A percentile compares a stretch with the other conserved stretches of the same genome.
Evolutionary conservation across 805 yeast species (phyloP).

Genomic region (Pichia paraexigua): DNA sequence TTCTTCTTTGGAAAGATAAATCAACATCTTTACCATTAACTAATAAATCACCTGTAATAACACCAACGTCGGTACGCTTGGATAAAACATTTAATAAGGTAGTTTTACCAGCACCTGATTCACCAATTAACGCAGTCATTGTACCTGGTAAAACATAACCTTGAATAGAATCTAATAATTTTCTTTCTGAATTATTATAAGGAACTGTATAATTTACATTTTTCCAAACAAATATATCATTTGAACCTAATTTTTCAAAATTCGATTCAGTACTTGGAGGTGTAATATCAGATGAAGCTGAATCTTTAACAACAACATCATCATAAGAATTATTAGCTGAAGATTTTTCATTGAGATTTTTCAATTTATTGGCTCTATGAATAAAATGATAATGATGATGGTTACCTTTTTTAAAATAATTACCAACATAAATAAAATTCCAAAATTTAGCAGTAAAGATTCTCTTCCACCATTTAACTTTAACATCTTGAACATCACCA

Average conservation of each 20-base stretch:
- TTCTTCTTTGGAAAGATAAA: constrained; percentile 42
- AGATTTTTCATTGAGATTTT: no score
- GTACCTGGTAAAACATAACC: constrained; percentile 46
- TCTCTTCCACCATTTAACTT: not conserved
- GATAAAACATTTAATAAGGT: constrained; percentile 47
- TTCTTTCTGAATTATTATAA: constrained; percentile 33
- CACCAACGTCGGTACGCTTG: constrained; percentile 43
- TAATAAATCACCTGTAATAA: constrained; percentile 48
- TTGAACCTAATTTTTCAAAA: constrained; percentile 26
- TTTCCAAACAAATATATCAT: constrained; percentile 55
- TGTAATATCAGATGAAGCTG: constrained; percentile 22
- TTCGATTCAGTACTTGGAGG: constrained; percentile 12
- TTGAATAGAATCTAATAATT: constrained; percentile 36
- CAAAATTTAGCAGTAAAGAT: not conserved
- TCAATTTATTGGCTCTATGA: not conserved
- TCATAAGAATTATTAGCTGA: not conserved
- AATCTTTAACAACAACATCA: not conserved
- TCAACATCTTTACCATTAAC: constrained; percentile 45
- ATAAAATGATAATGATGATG: not conserved
- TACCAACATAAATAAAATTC: not conserved
- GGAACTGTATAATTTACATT: constrained; percentile 52
- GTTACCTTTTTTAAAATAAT: not conserved
- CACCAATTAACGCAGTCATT: constrained; percentile 56
- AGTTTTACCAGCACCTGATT: constrained; percentile 59
- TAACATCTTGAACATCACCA: constrained; percentile 4